Evolutionary conservation across 331 rosid genomes (phyloP), one percentile per base, ranked within the genome.

Genomic region (Ulmus americana): DNA sequence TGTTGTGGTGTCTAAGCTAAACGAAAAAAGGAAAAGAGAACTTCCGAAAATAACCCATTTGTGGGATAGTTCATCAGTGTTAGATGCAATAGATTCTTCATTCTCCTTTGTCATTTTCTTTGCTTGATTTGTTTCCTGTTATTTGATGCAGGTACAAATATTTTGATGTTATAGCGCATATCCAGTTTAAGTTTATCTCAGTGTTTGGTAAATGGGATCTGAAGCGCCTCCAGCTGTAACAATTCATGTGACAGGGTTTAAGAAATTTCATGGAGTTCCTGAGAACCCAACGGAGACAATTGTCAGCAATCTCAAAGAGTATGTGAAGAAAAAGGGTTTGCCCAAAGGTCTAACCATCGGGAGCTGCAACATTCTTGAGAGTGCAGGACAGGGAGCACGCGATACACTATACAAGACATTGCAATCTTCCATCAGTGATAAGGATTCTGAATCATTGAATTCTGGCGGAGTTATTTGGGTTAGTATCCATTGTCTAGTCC

Each of bases 211-310:
- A 82, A 92, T 89, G 98, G 98, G 98, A 68, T 92, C 98, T 43
- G 98, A 92, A 80, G 87, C 89, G 77, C 94, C 98, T 79, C 76
- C 86, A 9, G 69, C 86, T 8, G 82, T 87, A 44, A 85, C 86
- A 47, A 76, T 92, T 81, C 82, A 89, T 76, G 81, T 89, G 49
- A 92, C 98, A 8, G 98, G 98, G 55, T 92, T 92, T 75, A 89
- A 86, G 90, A 92, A 86, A 82, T 92, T 92, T 80, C 97, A 86
- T 54, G 98, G 98, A 68, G 97, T 92, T 80, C 86, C 95, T 0
- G 97, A 86, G 74, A 92, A 92, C 78, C 98, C 98, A 2, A 92
- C 98, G 0, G 97, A 92, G 80, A 77, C 83, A 2, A 77, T 89
- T 61, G 95, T 83, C 59, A 74, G 53, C 73, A 83, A 85, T 28